phyloP scores from a whole-genome alignment of 2,329 filamentous ascomycete species.

The Sclerotinia spermophila region DNA sequence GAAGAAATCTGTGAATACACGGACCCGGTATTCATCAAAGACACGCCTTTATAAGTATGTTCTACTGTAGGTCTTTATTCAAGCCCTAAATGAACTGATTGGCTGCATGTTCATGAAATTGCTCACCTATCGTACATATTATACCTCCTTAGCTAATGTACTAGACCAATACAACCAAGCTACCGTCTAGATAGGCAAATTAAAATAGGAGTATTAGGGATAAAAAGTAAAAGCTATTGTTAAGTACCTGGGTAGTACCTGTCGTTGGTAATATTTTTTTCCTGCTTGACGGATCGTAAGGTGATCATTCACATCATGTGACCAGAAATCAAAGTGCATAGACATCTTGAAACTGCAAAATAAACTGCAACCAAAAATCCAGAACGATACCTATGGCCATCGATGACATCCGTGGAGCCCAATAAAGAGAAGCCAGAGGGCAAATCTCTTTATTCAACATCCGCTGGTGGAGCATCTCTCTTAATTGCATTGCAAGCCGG shows the following conservation, averaged over 20 bases:
- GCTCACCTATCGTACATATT: too few relatives aligned
- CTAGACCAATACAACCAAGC: neutral
- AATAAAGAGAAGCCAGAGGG: neutral
- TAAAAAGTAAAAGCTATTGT: neutral
- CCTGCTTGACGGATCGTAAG: neutral
- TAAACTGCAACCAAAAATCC: neutral
- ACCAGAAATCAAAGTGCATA: neutral
- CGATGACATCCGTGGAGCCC: neutral
- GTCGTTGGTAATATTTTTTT: neutral
- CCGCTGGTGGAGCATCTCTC: constrained; percentile 31
- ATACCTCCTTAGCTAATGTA: too few relatives aligned
- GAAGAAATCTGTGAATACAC: too few relatives aligned
- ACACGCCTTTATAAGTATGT: too few relatives aligned
- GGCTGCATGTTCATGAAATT: too few relatives aligned
- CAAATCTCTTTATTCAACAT: constrained; percentile 21
- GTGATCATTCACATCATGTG: neutral
- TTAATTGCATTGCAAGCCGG: constrained; percentile 83
- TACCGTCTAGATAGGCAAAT: neutral
- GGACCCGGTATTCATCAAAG: too few relatives aligned
- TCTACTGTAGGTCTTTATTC: too few relatives aligned
- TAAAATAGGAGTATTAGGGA: neutral
- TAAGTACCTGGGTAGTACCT: neutral
- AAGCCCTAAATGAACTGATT: too few relatives aligned
- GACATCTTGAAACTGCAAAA: neutral
- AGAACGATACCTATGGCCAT: neutral